Evolutionary conservation across 75 land plant species (phyloP).

Genomic region (Pseudotsuga menziesii): DNA sequence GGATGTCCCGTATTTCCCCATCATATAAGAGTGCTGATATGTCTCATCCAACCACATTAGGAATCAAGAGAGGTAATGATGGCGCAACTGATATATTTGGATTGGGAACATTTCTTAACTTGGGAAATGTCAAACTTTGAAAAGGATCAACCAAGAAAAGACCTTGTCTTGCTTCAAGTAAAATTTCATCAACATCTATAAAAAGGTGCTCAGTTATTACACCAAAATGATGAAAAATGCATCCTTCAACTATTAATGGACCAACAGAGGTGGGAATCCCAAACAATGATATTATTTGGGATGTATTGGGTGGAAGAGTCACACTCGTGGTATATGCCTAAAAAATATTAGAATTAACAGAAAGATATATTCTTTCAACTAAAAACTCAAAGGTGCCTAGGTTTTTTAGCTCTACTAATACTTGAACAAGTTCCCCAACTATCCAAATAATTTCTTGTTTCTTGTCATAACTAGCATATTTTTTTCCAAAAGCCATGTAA

Average conservation of each 20-base stretch:
- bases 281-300: slow-evolving; percentile 65
- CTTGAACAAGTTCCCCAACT: slow-evolving; percentile 92
- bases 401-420: slow-evolving; percentile 84
- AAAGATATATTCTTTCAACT: too few species aligned
- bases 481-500: slow-evolving; percentile 85
- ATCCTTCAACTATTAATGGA: slow-evolving; percentile 67
- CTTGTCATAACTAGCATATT: slow-evolving; percentile 33
- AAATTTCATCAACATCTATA: slow-evolving; percentile 62
- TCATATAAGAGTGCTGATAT: slow-evolving; percentile 76
- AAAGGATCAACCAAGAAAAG: slow-evolving; percentile 84
- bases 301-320: slow-evolving; percentile 60
- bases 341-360: too few species aligned
- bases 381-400: too few species aligned
- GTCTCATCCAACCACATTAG: slow-evolving; percentile 72
- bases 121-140: slow-evolving; percentile 51
- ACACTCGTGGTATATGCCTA: slow-evolving; percentile 64
- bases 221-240: slow-evolving; percentile 83
- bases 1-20: slow-evolving; percentile 87
- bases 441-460: slow-evolving; percentile 74
- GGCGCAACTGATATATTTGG: slow-evolving; percentile 67
- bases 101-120: slow-evolving; percentile 38
- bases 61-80: slow-evolving; percentile 70
- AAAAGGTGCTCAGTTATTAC: slow-evolving; percentile 90
- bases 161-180: slow-evolving; percentile 65
- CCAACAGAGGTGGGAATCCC: slow-evolving; percentile 81